These are phyloP conservation scores for Eremochloa ophiuroides DNA, from an alignment of 176 grass and related monocot genomes.

Conservation along the genomic window DNA sequence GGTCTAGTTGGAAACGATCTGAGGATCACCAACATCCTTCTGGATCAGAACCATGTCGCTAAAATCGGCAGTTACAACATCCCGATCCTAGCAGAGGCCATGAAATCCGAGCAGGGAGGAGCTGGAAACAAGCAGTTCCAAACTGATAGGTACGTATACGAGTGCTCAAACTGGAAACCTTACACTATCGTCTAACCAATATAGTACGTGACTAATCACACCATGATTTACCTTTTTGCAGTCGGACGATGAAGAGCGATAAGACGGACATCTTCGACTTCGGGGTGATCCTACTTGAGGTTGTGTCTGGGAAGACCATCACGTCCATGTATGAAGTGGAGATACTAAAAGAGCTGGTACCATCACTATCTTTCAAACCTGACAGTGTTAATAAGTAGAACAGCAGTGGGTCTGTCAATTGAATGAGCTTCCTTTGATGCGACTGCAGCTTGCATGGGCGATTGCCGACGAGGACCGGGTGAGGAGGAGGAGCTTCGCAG, in stretches of 20 bases:
- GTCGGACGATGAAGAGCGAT: slow-evolving; percentile 41
- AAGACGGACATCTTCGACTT: slow-evolving; percentile 84
- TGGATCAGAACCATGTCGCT: slow-evolving; percentile 89
- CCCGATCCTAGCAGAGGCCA: slow-evolving; percentile 60
- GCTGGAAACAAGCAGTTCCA: slow-evolving; percentile 45
- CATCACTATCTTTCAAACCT: not conserved
- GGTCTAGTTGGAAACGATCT: slow-evolving; percentile 74
- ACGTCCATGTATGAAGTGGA: slow-evolving; percentile 69
- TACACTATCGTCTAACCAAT: not conserved
- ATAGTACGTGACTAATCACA: no score
- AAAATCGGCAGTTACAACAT: slow-evolving; percentile 93
- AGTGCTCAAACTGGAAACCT: not conserved
- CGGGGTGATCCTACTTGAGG: slow-evolving; percentile 78
- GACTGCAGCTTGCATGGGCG: slow-evolving; percentile 62
- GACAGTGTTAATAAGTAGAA: not conserved
- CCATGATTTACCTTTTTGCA: no score
- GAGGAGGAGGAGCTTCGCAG: slow-evolving; percentile 64
- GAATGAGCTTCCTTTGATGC: slow-evolving; percentile 5
- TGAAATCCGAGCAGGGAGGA: slow-evolving; percentile 40
- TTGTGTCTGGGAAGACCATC: slow-evolving; percentile 82
- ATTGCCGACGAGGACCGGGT: slow-evolving; percentile 50
- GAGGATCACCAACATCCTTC: slow-evolving; percentile 74
- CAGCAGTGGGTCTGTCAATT: not conserved
- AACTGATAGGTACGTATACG: slow-evolving; percentile 58
- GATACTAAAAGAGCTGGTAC: slow-evolving; percentile 82